Evolutionary conservation across 2,329 filamentous ascomycete genomes (phyloP), one percentile per base, ranked within the genome.

Genomic region (Podosphaera fusca): DNA sequence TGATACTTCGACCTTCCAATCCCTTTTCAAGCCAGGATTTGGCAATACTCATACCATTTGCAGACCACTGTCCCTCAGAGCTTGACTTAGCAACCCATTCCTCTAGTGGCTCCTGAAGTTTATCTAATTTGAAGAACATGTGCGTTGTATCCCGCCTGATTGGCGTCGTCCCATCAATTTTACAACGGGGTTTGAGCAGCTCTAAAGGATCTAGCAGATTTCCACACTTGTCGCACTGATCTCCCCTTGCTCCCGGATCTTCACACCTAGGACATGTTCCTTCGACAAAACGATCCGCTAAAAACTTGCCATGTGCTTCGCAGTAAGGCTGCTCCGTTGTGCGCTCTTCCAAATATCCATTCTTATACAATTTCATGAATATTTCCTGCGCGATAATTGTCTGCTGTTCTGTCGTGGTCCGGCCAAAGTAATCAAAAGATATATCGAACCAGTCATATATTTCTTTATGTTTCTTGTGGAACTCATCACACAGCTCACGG

Each of bases 371-470:
- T 68, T 88, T 82, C 57, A 75, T 73, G 71, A 96, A 96, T 62
- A 96, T 89, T 61, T 86, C 80, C 71, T 96, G 92, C 8, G 89
- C 86, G 64, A 98, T 96, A 63, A 87, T 79, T 30, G 88, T 95
- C 71, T 96, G 92, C 65, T 92, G 79, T 57, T 79, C 71, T 21
- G 90, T 96, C 2, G 89, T 87, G 4, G 92, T 96, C 59, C 89
- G 84, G 60, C 89, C 92, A 68, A 96, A 98, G 70, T 89, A 83
- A 71, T 96, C 90, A 68, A 96, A 96, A 58, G 79, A 82, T 66
- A 96, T 90, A 67, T 88, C 81, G 73, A 98, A 98, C 87, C 90
- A 95, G 69, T 94, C 79, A 70, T 96, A 96, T 62, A 95, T 84
- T 54, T 85, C 86, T 65, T 87, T 81, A 72, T 95, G 90, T 59